These are phyloP conservation scores for Rubroboletus pulcherrimus DNA, from an alignment of 768 basidiomycete species.

Conservation along the genomic window DNA sequence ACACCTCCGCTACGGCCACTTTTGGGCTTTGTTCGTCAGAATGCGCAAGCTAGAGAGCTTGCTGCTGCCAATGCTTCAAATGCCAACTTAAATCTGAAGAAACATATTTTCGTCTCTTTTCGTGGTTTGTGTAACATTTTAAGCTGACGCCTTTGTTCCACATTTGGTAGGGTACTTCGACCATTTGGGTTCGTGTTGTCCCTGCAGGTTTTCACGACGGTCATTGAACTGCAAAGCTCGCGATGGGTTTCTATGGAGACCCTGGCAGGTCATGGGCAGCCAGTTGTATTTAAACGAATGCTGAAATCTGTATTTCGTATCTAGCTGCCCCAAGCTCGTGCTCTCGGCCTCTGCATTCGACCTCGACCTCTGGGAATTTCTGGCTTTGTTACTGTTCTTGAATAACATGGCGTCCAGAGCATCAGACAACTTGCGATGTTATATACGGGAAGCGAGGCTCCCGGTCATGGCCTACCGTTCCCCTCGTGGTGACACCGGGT, in stretches of 20 bases:
- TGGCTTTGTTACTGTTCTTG: not conserved
- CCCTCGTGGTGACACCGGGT: constrained; percentile 31
- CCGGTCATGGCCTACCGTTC: constrained; percentile 39
- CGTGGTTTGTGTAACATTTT: not conserved
- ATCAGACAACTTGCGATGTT: constrained; percentile 43
- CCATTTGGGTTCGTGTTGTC: constrained; percentile 12
- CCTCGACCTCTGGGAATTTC: not conserved
- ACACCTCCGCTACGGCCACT: not conserved
- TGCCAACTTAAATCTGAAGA: no score
- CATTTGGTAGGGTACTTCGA: not conserved
- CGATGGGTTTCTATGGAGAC: constrained; percentile 20
- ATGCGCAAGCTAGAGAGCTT: not conserved
- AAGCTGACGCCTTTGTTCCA: constrained; percentile 7
- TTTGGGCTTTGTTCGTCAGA: not conserved
- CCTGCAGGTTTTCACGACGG: not conserved
- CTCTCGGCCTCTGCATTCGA: not conserved
- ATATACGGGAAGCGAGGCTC: constrained; percentile 45
- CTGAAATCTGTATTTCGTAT: not conserved
- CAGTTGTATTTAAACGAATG: not conserved
- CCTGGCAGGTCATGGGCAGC: not conserved
- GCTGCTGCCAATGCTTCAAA: not conserved
- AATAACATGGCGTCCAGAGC: constrained; percentile 30
- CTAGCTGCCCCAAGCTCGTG: not conserved
- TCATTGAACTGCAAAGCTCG: not conserved
- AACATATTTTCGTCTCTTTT: not conserved